Percentiles rank a stretch among this genome's conserved stretches.
Evolutionary conservation across 2,329 filamentous ascomycete genomes (phyloP).

Genomic region (Aureobasidium sp.): DNA sequence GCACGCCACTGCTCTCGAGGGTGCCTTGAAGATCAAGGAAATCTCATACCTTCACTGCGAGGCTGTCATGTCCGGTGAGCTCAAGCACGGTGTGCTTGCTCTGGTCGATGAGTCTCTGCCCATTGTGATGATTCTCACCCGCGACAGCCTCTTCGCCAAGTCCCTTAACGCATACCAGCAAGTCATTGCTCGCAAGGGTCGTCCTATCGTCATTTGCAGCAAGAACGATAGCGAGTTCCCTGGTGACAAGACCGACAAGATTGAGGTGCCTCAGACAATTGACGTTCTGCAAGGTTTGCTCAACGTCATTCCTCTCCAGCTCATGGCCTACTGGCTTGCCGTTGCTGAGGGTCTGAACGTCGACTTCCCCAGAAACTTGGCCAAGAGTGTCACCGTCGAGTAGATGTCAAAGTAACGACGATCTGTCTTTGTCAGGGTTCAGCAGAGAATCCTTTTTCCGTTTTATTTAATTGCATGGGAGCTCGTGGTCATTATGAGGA

Average conservation of each 20-base stretch:
- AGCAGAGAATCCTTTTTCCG: neutral
- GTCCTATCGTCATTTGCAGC: slow-evolving; percentile 99
- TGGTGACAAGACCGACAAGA: slow-evolving; percentile 82
- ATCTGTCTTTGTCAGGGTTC: neutral
- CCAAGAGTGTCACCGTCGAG: slow-evolving; percentile 98
- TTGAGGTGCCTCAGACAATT: slow-evolving; percentile 92
- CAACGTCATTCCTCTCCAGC: slow-evolving; percentile 93
- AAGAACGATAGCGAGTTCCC: slow-evolving; percentile 81
- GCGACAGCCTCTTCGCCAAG: slow-evolving; percentile 93
- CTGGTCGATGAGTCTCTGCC: slow-evolving; percentile 97
- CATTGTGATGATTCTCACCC: slow-evolving; percentile 98
- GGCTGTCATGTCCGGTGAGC: slow-evolving; percentile 98
- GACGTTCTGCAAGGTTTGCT: slow-evolving; percentile 93
- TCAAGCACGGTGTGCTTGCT: slow-evolving; percentile 97
- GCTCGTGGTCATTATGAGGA: neutral
- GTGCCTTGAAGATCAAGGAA: slow-evolving; percentile 98
- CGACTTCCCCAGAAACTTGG: slow-evolving; percentile 96
- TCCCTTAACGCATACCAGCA: slow-evolving; percentile 99
- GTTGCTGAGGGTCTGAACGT: slow-evolving; percentile 94
- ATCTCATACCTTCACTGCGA: slow-evolving; percentile 99
- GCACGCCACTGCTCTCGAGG: slow-evolving; percentile 94
- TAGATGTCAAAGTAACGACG: slow-evolving; percentile 39
- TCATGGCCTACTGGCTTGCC: slow-evolving; percentile 98
- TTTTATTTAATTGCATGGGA: slow-evolving; percentile 8
- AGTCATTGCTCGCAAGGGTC: slow-evolving; percentile 91